phyloP scores from a whole-genome alignment of 2,329 filamentous ascomycete species.

The Exserohilum turcica region DNA sequence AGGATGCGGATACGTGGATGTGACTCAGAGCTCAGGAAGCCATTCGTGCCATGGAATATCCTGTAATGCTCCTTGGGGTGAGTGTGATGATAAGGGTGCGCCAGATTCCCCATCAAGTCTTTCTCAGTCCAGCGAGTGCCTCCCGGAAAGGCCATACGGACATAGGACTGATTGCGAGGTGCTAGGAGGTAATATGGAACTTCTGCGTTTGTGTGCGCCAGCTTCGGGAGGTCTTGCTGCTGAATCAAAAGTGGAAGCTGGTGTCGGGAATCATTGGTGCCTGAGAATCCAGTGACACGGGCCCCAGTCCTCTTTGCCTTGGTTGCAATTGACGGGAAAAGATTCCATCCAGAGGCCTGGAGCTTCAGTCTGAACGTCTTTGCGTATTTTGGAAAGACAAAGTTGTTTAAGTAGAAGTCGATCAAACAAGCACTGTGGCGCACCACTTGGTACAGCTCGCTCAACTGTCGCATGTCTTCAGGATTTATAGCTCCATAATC shows the following conservation, averaged over 20 bases:
- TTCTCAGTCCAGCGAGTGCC: conserved; percentile 52
- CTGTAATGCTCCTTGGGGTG: background rate
- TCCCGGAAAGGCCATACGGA: conserved; percentile 38
- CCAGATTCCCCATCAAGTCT: conserved; percentile 53
- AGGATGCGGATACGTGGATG: conserved; percentile 56
- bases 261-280: conserved; percentile 68
- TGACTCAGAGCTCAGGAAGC: background rate
- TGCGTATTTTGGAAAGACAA: conserved; percentile 69
- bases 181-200: conserved; percentile 65
- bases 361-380: conserved; percentile 69
- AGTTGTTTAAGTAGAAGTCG: conserved; percentile 68
- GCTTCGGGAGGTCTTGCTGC: conserved; percentile 63
- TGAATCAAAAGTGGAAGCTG: conserved; percentile 66
- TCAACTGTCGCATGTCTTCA: conserved; percentile 58
- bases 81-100: background rate
- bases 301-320: conserved; percentile 10
- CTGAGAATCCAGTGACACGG: conserved; percentile 71
- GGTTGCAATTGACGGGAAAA: conserved; percentile 54
- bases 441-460: conserved; percentile 45
- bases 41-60: background rate
- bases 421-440: conserved; percentile 59
- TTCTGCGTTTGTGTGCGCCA: conserved; percentile 67
- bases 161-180: conserved; percentile 57
- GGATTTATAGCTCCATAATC: conserved; percentile 66
- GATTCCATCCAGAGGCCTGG: conserved; percentile 70